Base-by-base conservation (phyloP, 2,329 filamentous ascomycete genomes). In the Cucurbitaria berberidis region DNA sequence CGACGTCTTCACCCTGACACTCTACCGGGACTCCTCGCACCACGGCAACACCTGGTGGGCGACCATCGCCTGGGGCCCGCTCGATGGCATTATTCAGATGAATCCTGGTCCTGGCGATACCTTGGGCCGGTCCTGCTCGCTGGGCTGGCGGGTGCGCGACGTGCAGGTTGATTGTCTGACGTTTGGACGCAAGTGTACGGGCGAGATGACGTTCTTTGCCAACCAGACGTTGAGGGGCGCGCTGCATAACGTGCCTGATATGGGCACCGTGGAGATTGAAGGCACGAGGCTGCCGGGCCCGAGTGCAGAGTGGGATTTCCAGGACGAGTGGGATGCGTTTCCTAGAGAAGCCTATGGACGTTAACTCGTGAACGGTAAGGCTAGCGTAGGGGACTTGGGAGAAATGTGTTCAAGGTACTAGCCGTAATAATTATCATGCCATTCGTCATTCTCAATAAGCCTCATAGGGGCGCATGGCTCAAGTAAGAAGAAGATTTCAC, bases 21-120 rank as follows among this genome's bases (percentile, higher is more conserved):
- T 63, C 30, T 45, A 38, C 34, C 29, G 11, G 2, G 54, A 34
- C 30, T 8, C 40, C 27, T 6, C 38, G 2, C 69, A n/a, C n/a
- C n/a, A n/a, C n/a, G n/a, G 67, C 15, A 75, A 75, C 11, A 66
- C 63, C 5, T 73, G 82, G 7, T 84, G 81, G 81, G 80, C 77
- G 0, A 64, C 57, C 1, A 83, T 83, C 56, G 69, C 78, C 38
- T 69, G 81, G 4, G 77, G 76, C 0, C 48, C 76, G 7, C 69
- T 80, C 32, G 52, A 69, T 34, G 79, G 80, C 1, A 63, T 83
- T 3, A 63, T 83, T n/a, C 69, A 71, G 29, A 69, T 82, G 48
- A 53, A 62, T 24, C 60, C 56, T 11, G 59, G 48, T 5, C 64
- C 57, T 21, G 54, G 18, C 26, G 32, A 40, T 0, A 42, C 41